Conservation (phyloP, 2,329 filamentous ascomycete species). For the Cladosporium colombiae region DNA sequence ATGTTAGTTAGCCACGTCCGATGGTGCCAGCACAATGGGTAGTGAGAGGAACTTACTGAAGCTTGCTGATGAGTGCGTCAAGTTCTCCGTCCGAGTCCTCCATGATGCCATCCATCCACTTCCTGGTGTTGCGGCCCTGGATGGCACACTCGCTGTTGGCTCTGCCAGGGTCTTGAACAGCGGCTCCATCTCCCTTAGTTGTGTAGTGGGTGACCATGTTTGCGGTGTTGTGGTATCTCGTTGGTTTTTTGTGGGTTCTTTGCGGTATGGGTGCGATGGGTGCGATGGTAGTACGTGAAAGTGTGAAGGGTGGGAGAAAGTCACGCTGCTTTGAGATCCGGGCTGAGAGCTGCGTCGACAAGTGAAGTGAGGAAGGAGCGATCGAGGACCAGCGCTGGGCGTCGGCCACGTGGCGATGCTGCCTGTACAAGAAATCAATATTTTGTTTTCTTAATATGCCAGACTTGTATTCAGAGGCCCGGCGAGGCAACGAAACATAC, state of each 20-base stretch:
- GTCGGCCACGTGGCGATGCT: neutral
- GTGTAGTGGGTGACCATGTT: neutral
- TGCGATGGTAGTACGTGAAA: neutral
- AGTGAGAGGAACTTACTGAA: neutral
- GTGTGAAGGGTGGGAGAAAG: neutral
- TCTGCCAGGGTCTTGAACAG: neutral
- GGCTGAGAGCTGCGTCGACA: neutral
- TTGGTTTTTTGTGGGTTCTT: neutral
- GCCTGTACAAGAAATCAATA: neutral
- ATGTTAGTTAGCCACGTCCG: neutral
- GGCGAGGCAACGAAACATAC: neutral
- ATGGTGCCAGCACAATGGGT: neutral
- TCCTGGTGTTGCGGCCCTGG: neutral
- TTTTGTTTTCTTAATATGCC: neutral
- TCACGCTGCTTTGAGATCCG: neutral
- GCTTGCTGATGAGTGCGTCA: neutral
- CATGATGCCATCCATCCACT: neutral
- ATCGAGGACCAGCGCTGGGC: neutral
- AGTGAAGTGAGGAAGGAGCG: slow-evolving; percentile 7
- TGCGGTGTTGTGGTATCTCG: neutral
- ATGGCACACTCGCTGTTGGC: neutral
- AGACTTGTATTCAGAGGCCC: neutral
- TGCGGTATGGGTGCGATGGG: neutral
- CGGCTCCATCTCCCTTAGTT: neutral
- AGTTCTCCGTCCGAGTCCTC: neutral